Evolutionary conservation across 2,329 filamentous ascomycete genomes (phyloP), one percentile per base, ranked within the genome.

Genomic region (Rutstroemia sp.): DNA sequence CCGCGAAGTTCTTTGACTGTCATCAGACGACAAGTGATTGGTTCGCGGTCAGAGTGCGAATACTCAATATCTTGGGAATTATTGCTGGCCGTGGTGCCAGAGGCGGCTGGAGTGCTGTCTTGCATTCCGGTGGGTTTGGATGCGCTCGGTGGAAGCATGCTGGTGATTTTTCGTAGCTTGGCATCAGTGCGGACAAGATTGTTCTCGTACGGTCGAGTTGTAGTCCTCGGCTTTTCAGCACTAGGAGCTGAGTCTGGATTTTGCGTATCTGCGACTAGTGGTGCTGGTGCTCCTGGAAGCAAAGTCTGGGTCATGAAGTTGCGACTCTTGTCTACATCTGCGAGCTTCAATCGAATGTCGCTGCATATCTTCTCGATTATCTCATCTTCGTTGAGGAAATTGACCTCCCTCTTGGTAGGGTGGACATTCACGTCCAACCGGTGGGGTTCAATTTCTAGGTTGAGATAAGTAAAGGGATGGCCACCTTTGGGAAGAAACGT

Each of bases 401-500:
- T 94, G 19, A 99, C 94, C 69, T 99, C 92, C 51, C 90, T 81
- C 71, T 99, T 99, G 0, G 94, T 99, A 0, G 94, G 94, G 71
- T 99, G 94, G 0, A 99, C 88, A 65, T 99, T 99, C 68, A 99
- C 95, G 70, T 99, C 94, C 4, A 99, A 90, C 53, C 92, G 80
- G 25, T 87, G 83, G 1, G 94, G 92, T 64, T 97, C 92, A 57
- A 99, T 95, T 58, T 96, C 88, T 2, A 99, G 79, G 67, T 87
- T 94, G 25, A 99, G 78, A 68, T 99, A 99, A 57, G 92, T 78
- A 69, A 97, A 99, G 0, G 94, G 94, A 68, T 96, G 94, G 1
- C 91, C 90, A 37, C 89, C 90, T 72, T 97, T 99, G 0, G 94
- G 94, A 4, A 99, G 75, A 62, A 96, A 97, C 1, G 81, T 77